Percentiles rank a stretch among this genome's conserved stretches.
Evolutionary conservation across 148 eudicot genomes (phyloP).

Genomic region (Cornus kousa): DNA sequence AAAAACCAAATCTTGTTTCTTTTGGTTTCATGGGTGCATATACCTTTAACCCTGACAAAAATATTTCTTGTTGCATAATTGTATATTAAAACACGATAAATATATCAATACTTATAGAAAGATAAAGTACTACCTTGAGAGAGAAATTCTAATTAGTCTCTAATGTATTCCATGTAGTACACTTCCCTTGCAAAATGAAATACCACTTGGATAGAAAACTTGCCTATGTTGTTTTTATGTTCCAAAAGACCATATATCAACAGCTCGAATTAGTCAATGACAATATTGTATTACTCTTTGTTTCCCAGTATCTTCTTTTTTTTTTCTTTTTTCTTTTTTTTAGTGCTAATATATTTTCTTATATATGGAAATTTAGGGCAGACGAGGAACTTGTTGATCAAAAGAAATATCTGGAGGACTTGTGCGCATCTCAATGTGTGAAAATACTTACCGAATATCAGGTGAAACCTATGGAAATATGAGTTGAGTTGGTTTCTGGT

Average conservation of each 20-base stretch:
- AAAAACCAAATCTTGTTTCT: too few species aligned
- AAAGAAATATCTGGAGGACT: conserved; percentile 27
- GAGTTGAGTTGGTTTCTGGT: background rate
- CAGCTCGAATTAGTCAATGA: background rate
- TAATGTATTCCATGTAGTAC: background rate
- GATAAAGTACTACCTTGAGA: too few species aligned
- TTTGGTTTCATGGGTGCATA: background rate
- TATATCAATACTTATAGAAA: too few species aligned
- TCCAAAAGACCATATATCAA: background rate
- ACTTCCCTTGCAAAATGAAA: background rate
- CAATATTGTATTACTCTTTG: background rate
- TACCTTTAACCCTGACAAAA: too few species aligned
- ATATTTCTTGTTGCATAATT: background rate
- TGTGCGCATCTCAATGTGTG: conserved; percentile 31
- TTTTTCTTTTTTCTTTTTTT: too few species aligned
- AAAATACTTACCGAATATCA: conserved; percentile 18
- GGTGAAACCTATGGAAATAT: conserved; percentile 11
- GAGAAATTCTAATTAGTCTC: background rate
- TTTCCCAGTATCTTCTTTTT: background rate
- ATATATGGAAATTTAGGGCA: conserved; percentile 16
- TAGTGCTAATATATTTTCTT: background rate
- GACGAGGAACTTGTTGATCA: conserved; percentile 31
- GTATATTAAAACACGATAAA: too few species aligned
- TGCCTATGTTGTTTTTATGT: background rate
- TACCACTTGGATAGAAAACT: background rate